phyloP scores from a whole-genome alignment of 2,329 filamentous ascomycete species.

The Alternaria ventricosa region DNA sequence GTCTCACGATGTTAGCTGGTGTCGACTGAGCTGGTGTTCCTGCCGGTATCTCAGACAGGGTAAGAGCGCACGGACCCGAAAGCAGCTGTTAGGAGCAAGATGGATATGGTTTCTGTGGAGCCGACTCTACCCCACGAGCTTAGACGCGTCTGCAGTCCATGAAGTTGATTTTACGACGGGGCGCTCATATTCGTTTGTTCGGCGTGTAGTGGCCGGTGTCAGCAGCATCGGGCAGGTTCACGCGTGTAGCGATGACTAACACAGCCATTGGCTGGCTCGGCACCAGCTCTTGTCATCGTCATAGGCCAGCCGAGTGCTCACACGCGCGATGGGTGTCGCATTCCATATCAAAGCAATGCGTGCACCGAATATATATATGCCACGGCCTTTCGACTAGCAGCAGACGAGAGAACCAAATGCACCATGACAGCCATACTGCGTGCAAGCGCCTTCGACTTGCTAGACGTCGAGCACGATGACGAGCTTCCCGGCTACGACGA shows the following conservation, averaged over 20 bases:
- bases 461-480: slow-evolving; percentile 27
- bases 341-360: slow-evolving; percentile 4
- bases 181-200: neutral
- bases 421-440: slow-evolving; percentile 26
- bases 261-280: neutral
- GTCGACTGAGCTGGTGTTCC: neutral
- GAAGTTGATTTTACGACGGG: too few relatives aligned
- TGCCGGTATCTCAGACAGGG: neutral
- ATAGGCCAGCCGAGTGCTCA: slow-evolving; percentile 11
- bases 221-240: neutral
- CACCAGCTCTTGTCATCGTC: slow-evolving; percentile 9
- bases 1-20: neutral
- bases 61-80: neutral
- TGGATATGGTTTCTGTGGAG: neutral
- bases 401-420: slow-evolving; percentile 4
- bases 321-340: slow-evolving; percentile 6
- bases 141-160: neutral
- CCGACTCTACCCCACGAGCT: too few relatives aligned
- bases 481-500: slow-evolving; percentile 38
- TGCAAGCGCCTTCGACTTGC: slow-evolving; percentile 18
- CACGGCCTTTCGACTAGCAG: slow-evolving; percentile 19
- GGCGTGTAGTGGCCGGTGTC: neutral
- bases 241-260: slow-evolving; percentile 7
- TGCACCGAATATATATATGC: slow-evolving; percentile 13
- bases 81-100: neutral